Evolutionary conservation across 2,329 filamentous ascomycete genomes (phyloP), one percentile per base, ranked within the genome.

Genomic region (Ceratocystis ficicola): DNA sequence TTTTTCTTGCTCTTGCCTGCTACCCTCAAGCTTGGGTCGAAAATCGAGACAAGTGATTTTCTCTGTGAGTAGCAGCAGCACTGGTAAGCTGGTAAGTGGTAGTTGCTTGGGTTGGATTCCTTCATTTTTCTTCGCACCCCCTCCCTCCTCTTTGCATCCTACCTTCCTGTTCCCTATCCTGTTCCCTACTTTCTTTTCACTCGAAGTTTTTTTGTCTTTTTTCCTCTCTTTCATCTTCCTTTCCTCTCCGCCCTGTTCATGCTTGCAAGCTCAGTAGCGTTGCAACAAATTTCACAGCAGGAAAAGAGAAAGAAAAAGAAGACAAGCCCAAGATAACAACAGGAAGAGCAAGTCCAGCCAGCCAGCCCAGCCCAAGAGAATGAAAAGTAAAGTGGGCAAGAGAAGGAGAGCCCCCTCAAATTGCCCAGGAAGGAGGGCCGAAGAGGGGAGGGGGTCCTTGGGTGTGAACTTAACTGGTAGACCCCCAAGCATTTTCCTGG

Each of bases 81-180:
- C 48, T 52, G 48, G 48, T 15, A 52, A 36, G 52, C 32, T 57
- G n/a, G 55, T 59, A n/a, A 52, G 30, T 59, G 55, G 28, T 59
- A 59, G 15, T 32, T 59, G 55, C 55, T 59, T 59, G 55, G 55
- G 28, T 20, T 59, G 17, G 55, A 2, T 20, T 59, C 55, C 55
- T 59, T 59, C 55, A 59, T 59, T 36, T 32, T 32, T 59, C 30
- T 20, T 59, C 28, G 28, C 55, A 59, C 25, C 30, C 30, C n/a
- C n/a, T 52, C 48, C 48, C 20, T 30, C 55, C 55, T 36, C 55
- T 8, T 7, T 32, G 7, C 28, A 28, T 59, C 28, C 55, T 59
- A 28, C 7, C 17, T 4, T 28, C 28, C 28, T 59, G 48, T 5
- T 28, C 22, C 12, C n/a, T n/a, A n/a, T n/a, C n/a, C n/a, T n/a